Percentiles rank a stretch among this genome's conserved stretches.
Evolutionary conservation across 2,329 filamentous ascomycete species (phyloP).

Genomic region (Sarocladium strictum): DNA sequence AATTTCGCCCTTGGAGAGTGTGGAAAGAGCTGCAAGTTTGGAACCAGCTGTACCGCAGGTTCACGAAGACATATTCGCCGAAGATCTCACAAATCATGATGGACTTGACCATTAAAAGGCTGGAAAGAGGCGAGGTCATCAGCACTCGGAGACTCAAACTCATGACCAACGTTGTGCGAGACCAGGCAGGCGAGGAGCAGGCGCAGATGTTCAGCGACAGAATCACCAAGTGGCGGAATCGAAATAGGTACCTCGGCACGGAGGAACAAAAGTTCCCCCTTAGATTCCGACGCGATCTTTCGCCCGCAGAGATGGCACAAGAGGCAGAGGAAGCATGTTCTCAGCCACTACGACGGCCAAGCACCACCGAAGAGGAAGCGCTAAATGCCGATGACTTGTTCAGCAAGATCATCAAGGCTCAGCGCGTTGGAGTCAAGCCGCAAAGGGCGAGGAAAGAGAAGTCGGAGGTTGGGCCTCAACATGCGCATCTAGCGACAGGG

Average conservation of each 20-base stretch:
- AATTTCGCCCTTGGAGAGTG: neutral
- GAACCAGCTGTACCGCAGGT: slow-evolving; percentile 1
- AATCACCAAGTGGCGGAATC: neutral
- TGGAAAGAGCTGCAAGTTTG: slow-evolving; percentile 4
- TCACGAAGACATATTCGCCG: neutral
- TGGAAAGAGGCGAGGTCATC: neutral
- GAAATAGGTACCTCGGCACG: neutral
- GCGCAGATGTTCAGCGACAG: neutral
- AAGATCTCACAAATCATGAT: slow-evolving; percentile 5
- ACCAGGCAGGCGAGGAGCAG: neutral
- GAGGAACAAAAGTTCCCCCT: neutral
- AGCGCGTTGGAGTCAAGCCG: neutral
- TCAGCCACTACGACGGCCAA: no score
- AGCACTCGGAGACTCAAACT: neutral
- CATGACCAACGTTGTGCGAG: neutral
- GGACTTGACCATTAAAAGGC: neutral
- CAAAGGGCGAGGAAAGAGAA: neutral
- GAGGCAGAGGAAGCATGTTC: neutral
- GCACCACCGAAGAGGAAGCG: no score
- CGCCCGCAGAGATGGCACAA: neutral
- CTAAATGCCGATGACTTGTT: no score
- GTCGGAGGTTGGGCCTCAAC: no score
- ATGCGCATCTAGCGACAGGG: no score
- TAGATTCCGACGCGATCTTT: neutral
- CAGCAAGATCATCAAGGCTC: neutral